Percentiles rank a stretch among this genome's conserved stretches.
These are phyloP conservation scores for Pichia inconspicua DNA, from an alignment of 1,139 yeast species.

Conservation along the genomic window DNA sequence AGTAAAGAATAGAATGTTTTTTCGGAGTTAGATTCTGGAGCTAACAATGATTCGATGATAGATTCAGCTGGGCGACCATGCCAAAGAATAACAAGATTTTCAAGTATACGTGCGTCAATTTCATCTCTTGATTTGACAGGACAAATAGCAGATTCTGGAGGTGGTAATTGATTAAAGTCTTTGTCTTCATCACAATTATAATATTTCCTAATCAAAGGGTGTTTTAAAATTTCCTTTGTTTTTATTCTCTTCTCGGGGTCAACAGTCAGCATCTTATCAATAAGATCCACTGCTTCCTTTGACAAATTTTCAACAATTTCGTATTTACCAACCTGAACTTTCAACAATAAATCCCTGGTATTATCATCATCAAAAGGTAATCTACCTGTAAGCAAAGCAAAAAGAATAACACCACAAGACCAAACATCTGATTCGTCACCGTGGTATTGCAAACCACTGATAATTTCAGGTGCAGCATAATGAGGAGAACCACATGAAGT, in stretches of 20 bases:
- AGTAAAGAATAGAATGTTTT: slow-evolving; percentile 83
- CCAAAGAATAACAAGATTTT: slow-evolving; percentile 81
- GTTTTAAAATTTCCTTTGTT: slow-evolving; percentile 63
- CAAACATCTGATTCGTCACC: slow-evolving; percentile 97
- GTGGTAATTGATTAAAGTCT: slow-evolving; percentile 22
- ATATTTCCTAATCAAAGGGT: slow-evolving; percentile 75
- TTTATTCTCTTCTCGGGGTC: slow-evolving; percentile 73
- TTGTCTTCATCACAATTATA: slow-evolving; percentile 34
- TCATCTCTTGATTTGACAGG: slow-evolving; percentile 45
- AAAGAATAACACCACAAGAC: slow-evolving; percentile 95
- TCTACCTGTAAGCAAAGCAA: slow-evolving; percentile 90
- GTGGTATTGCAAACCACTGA: slow-evolving; percentile 87
- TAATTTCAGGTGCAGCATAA: slow-evolving; percentile 97
- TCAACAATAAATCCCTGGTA: slow-evolving; percentile 72
- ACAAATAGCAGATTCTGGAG: slow-evolving; percentile 25
- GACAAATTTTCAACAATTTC: slow-evolving; percentile 77
- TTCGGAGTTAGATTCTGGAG: slow-evolving; percentile 64
- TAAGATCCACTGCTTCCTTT: slow-evolving; percentile 78
- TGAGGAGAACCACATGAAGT: slow-evolving; percentile 98
- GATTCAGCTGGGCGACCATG: slow-evolving; percentile 70
- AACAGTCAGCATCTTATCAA: slow-evolving; percentile 71
- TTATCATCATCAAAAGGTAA: slow-evolving; percentile 96
- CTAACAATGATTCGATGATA: slow-evolving; percentile 52
- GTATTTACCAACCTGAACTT: slow-evolving; percentile 86
- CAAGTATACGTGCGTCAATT: slow-evolving; percentile 75